These are phyloP conservation scores for Podospora australis DNA, from an alignment of 495 filamentous ascomycete species.

Conservation along the genomic window DNA sequence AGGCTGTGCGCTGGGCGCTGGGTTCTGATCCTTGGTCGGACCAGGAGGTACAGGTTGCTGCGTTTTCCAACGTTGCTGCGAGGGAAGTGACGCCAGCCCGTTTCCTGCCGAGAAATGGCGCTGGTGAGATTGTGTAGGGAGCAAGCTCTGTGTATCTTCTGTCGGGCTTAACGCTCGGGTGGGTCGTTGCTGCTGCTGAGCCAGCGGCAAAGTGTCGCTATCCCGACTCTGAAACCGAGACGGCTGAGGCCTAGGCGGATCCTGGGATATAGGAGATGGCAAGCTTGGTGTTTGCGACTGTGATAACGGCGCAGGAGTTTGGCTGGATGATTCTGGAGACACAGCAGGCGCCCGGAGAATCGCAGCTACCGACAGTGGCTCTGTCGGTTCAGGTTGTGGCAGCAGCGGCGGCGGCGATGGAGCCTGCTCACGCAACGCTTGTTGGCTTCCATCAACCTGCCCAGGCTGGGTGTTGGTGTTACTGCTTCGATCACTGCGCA, in stretches of 20 bases:
- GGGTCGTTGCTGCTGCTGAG: conserved; percentile 9
- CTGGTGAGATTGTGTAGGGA: too few relatives aligned
- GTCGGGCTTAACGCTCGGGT: neutral
- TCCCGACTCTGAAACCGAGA: conserved; percentile 1
- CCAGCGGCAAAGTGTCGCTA: conserved; percentile 7
- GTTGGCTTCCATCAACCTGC: neutral
- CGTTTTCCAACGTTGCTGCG: conserved; percentile 12
- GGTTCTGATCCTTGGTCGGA: conserved; percentile 5
- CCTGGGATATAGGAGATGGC: conserved; percentile 8
- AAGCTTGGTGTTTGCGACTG: conserved; percentile 5
- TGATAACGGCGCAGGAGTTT: conserved; percentile 1
- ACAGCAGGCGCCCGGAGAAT: neutral
- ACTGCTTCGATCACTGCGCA: too few relatives aligned
- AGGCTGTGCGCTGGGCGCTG: neutral
- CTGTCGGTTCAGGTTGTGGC: neutral
- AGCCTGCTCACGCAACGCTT: neutral
- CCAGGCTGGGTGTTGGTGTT: too few relatives aligned
- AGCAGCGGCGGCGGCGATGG: neutral
- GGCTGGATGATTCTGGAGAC: conserved; percentile 2
- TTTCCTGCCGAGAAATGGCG: conserved; percentile 4
- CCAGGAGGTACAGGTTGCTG: conserved; percentile 5
- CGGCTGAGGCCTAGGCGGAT: conserved; percentile 9
- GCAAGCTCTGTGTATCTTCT: too few relatives aligned
- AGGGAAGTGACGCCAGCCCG: conserved; percentile 16
- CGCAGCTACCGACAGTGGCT: neutral